Evolutionary conservation across 75 land plant species (phyloP).

Genomic region (Picea sitchensis): DNA sequence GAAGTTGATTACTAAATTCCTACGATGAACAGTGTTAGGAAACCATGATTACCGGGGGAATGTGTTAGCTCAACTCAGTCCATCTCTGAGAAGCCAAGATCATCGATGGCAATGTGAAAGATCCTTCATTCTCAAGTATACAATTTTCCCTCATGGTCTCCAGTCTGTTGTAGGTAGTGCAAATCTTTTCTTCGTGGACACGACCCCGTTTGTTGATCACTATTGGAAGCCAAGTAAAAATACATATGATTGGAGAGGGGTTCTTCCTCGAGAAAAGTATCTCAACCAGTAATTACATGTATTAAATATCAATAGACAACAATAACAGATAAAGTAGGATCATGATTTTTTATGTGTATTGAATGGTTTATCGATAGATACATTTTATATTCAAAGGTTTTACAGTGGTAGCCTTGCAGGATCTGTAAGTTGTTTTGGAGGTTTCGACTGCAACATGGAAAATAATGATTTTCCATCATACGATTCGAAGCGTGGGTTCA

Average conservation of each 20-base stretch:
- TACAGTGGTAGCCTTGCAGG: not conserved
- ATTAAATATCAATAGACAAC: not conserved
- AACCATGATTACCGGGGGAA: slow-evolving; percentile 46
- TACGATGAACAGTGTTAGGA: slow-evolving; percentile 19
- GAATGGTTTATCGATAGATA: too few species aligned
- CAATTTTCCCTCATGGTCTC: not conserved
- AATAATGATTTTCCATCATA: slow-evolving; percentile 20
- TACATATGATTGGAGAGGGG: slow-evolving; percentile 77
- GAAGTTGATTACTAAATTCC: not conserved
- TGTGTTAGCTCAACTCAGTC: slow-evolving; percentile 27
- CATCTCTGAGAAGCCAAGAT: slow-evolving; percentile 19
- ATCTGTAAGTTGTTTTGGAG: slow-evolving; percentile 10
- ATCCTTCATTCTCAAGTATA: slow-evolving; percentile 17
- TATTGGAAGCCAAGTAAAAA: slow-evolving; percentile 22
- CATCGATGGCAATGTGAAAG: slow-evolving; percentile 35
- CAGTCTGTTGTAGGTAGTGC: not conserved
- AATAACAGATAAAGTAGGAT: too few species aligned
- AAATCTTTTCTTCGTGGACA: slow-evolving; percentile 45
- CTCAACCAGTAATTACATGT: slow-evolving; percentile 58
- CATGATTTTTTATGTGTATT: too few species aligned
- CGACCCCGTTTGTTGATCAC: slow-evolving; percentile 24
- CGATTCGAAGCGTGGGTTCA: slow-evolving; percentile 17
- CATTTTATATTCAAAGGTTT: too few species aligned
- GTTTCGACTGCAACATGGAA: slow-evolving; percentile 22
- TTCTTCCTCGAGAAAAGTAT: slow-evolving; percentile 52